Conservation (phyloP, 305 asterid genomes). For the Solanum chacoense region DNA sequence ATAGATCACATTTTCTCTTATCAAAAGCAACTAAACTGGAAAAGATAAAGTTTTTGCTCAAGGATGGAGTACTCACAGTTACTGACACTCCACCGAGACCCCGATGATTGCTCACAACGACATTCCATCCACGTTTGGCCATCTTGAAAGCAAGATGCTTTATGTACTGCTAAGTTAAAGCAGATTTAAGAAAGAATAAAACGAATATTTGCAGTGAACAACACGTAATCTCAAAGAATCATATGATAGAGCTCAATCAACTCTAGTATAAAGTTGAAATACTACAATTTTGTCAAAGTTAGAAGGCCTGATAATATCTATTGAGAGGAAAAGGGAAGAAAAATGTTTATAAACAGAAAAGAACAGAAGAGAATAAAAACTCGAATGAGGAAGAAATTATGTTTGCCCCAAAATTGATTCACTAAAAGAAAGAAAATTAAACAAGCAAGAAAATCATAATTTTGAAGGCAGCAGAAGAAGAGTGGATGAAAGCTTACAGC, state of each 20-base stretch:
- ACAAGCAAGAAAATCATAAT: not conserved
- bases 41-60: not conserved
- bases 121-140: constrained; percentile 68
- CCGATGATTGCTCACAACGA: constrained; percentile 84
- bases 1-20: not conserved
- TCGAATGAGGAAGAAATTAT: not conserved
- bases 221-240: not conserved
- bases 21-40: constrained; percentile 1
- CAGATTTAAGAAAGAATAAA: constrained; percentile 9
- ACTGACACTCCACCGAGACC: constrained; percentile 90
- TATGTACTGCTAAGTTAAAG: constrained; percentile 45
- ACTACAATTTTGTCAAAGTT: not conserved
- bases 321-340: not conserved
- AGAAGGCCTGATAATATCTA: not conserved
- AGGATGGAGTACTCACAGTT: constrained; percentile 53
- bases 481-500: constrained; percentile 44
- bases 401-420: not conserved
- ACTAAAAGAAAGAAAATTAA: not conserved
- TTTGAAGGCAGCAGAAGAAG: not conserved
- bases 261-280: not conserved
- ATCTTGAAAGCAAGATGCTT: constrained; percentile 63
- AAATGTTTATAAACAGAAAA: not conserved
- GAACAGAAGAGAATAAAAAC: not conserved
- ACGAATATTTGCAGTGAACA: not conserved
- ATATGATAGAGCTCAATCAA: not conserved